A percentile compares a stretch with the other conserved stretches of the same genome.
These are phyloP conservation scores for Boehmeria nivea DNA, from an alignment of 306 rosid genomes.

Conservation along the genomic window DNA sequence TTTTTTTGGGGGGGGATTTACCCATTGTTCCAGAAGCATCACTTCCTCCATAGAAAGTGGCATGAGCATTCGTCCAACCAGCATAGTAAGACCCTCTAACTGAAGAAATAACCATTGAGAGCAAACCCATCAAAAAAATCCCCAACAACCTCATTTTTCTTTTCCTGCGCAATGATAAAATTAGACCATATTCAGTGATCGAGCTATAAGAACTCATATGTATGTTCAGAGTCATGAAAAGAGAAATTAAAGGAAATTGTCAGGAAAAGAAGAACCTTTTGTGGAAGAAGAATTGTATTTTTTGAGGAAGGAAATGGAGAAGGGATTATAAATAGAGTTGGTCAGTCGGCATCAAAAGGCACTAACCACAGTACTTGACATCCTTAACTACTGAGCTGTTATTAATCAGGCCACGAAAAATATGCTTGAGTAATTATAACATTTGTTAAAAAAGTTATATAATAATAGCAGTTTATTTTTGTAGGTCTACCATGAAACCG, in stretches of 20 bases:
- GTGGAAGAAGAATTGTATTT: not conserved
- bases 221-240: constrained; percentile 8
- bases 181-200: not conserved
- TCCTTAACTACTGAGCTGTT: constrained; percentile 11
- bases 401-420: too few species aligned
- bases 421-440: too few species aligned
- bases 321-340: too few species aligned
- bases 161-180: constrained; percentile 39
- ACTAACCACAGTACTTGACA: too few species aligned
- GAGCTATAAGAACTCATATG: not conserved
- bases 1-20: constrained; percentile 15
- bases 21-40: constrained; percentile 94
- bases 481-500: constrained; percentile 18
- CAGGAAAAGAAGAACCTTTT: not conserved
- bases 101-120: constrained; percentile 29
- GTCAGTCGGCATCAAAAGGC: too few species aligned
- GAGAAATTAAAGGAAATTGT: not conserved
- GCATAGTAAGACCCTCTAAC: constrained; percentile 36
- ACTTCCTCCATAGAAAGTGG: constrained; percentile 81
- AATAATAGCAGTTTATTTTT: constrained; percentile 9
- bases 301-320: too few species aligned
- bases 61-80: constrained; percentile 76
- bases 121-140: constrained; percentile 34
- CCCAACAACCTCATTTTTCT: constrained; percentile 38
- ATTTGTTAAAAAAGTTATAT: constrained; percentile 12